Conservation (phyloP, 1,284 basidiomycete genomes). For the Ceratobasidium sp. region DNA sequence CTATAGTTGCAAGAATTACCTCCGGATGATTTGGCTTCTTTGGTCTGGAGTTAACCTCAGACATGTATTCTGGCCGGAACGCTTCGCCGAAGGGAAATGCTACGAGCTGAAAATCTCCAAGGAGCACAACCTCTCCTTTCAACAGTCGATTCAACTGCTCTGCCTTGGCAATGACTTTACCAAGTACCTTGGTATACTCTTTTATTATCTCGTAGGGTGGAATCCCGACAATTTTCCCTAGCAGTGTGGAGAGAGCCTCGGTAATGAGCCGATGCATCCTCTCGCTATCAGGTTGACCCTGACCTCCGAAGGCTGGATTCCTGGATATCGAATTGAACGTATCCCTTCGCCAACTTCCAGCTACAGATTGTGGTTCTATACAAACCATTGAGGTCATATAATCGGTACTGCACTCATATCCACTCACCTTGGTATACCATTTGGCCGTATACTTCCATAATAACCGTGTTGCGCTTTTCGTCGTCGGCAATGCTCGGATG, state of each 20-base stretch:
- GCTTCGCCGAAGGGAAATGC: not conserved
- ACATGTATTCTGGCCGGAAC: constrained; percentile 7
- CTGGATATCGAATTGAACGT: constrained; percentile 15
- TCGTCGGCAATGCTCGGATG: constrained; percentile 21
- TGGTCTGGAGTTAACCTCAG: not conserved
- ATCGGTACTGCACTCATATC: not conserved
- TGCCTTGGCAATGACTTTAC: not conserved
- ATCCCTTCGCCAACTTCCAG: constrained; percentile 27
- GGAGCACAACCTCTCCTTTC: constrained; percentile 7
- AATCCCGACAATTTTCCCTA: not conserved
- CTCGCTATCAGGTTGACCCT: not conserved
- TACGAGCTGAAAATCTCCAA: constrained; percentile 10
- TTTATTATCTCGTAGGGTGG: not conserved
- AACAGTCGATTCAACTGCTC: constrained; percentile 8
- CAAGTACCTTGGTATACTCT: not conserved
- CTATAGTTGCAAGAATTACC: not conserved
- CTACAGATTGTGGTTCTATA: constrained; percentile 31
- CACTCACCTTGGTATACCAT: constrained; percentile 8
- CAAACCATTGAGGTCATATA: not conserved
- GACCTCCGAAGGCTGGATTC: not conserved
- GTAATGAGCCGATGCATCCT: not conserved
- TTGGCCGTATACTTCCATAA: constrained; percentile 9
- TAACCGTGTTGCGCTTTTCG: not conserved
- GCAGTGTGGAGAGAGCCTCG: not conserved
- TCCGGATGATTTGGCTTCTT: not conserved